A percentile compares a stretch with the other conserved stretches of the same genome.
Conservation (phyloP, 768 basidiomycete genomes). For the Boletus insuetus region DNA sequence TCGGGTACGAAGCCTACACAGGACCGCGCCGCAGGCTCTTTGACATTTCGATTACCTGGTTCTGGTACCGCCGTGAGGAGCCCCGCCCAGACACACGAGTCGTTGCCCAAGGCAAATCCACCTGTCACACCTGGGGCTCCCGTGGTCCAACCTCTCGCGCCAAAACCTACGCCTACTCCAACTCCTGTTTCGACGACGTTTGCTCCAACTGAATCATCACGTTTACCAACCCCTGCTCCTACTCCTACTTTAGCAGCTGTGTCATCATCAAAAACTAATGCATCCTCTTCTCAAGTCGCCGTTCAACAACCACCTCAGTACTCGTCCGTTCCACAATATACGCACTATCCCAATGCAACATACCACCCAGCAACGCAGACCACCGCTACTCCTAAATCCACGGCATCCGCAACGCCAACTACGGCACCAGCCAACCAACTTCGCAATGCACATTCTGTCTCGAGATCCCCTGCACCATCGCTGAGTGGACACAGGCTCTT, state of each 20-base stretch:
- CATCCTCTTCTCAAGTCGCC: constrained; percentile 33
- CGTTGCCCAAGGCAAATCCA: constrained; percentile 21
- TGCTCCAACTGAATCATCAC: constrained; percentile 17
- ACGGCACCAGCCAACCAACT: constrained; percentile 11
- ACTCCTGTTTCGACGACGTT: constrained; percentile 25
- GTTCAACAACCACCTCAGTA: constrained; percentile 34
- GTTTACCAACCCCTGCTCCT: constrained; percentile 19
- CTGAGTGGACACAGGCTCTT: constrained; percentile 43
- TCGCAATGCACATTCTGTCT: constrained; percentile 30
- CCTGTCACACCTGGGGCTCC: constrained; percentile 12
- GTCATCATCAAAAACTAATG: constrained; percentile 16
- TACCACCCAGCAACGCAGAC: constrained; percentile 38
- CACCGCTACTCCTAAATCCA: constrained; percentile 17
- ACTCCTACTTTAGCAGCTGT: constrained; percentile 10
- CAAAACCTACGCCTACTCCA: constrained; percentile 23
- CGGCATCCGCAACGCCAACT: constrained; percentile 7
- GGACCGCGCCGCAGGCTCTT: constrained; percentile 15
- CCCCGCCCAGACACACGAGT: constrained; percentile 19
- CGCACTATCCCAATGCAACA: constrained; percentile 55
- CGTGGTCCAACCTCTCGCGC: constrained; percentile 17
- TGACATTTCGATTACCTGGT: constrained; percentile 26
- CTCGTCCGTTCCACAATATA: constrained; percentile 35
- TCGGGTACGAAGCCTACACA: constrained; percentile 13
- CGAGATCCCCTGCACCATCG: constrained; percentile 31
- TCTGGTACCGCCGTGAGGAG: constrained; percentile 18